Evolutionary conservation across 306 rosid species (phyloP).

Genomic region (Cucurbita moschata): DNA sequence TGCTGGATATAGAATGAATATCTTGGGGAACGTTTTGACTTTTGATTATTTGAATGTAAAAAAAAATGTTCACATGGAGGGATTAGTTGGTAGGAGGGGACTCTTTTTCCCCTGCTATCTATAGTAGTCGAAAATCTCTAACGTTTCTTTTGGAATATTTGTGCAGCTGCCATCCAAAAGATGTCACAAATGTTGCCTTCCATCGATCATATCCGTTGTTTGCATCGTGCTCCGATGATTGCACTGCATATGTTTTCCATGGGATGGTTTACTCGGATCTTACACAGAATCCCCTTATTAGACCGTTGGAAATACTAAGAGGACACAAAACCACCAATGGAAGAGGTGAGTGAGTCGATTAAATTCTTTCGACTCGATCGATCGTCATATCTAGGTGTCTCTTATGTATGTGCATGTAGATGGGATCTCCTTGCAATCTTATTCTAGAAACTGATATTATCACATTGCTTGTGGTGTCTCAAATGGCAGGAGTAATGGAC

Average conservation of each 20-base stretch:
- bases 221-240: constrained; percentile 85
- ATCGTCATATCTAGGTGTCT: background rate
- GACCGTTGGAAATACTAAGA: background rate
- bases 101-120: background rate
- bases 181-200: constrained; percentile 57
- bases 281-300: constrained; percentile 45
- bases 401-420: no score
- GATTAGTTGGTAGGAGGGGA: background rate
- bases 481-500: constrained; percentile 70
- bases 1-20: background rate
- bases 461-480: background rate
- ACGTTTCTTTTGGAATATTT: constrained; percentile 11
- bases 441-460: background rate
- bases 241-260: constrained; percentile 76
- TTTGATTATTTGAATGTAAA: background rate
- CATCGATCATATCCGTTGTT: constrained; percentile 72
- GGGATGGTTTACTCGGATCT: constrained; percentile 91
- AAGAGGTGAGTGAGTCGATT: constrained; percentile 40
- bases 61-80: background rate
- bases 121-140: background rate
- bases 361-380: no score
- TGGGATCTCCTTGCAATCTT: background rate
- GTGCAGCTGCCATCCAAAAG: constrained; percentile 86
- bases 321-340: constrained; percentile 65
- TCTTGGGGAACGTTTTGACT: background rate